These are phyloP conservation scores for Ascochyta pisi DNA, from an alignment of 2,329 filamentous ascomycete species.

Conservation along the genomic window DNA sequence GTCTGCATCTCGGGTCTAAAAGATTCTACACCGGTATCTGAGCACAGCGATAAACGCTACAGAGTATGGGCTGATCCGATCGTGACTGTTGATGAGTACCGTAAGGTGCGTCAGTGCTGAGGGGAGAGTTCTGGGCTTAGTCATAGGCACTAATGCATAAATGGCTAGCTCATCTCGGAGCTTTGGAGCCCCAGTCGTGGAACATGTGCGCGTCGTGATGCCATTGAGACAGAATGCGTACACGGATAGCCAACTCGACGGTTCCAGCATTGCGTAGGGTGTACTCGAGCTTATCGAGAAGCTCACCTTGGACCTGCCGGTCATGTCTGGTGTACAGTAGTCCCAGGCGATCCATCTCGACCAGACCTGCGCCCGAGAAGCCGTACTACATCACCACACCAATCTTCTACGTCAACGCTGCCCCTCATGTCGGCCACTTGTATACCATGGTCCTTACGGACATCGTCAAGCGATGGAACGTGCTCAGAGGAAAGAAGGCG, in stretches of 20 bases:
- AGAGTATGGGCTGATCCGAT: background rate
- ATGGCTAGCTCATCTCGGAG: constrained; percentile 16
- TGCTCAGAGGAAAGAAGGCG: constrained; percentile 73
- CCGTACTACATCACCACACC: constrained; percentile 95
- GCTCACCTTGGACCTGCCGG: constrained; percentile 32
- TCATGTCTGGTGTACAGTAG: constrained; percentile 29
- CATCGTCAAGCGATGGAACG: constrained; percentile 89
- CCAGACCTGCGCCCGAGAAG: constrained; percentile 59
- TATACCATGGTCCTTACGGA: constrained; percentile 93
- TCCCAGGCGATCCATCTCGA: constrained; percentile 26
- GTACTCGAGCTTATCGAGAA: constrained; percentile 21
- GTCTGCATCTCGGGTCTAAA: background rate
- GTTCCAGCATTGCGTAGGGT: constrained; percentile 27
- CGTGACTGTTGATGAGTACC: background rate
- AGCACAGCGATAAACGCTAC: background rate
- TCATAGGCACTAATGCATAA: background rate
- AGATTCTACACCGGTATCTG: background rate
- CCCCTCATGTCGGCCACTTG: constrained; percentile 92
- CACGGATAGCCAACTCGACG: constrained; percentile 30
- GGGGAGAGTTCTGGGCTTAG: background rate
- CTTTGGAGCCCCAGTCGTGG: constrained; percentile 24
- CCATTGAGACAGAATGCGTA: constrained; percentile 39
- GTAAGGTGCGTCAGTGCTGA: too few relatives aligned
- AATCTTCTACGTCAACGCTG: constrained; percentile 99
- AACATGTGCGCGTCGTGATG: constrained; percentile 20